Percentiles rank a stretch among this genome's conserved stretches.
phyloP scores from a whole-genome alignment of 352 stramenopile species.

The Peronosclerospora sorghi region DNA sequence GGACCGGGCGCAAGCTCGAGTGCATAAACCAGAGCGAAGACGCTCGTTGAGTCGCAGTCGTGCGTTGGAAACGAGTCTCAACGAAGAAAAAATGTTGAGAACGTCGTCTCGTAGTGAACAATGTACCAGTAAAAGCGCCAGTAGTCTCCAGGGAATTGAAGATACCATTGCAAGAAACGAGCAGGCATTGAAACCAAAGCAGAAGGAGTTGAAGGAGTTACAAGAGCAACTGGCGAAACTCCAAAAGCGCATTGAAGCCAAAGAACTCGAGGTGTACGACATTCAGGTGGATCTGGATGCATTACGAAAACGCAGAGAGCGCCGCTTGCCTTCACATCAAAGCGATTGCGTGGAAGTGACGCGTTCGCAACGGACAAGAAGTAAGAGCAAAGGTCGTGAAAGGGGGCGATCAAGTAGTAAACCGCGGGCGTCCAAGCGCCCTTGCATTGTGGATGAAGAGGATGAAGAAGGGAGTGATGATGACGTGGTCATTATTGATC shows the following conservation, averaged over 20 bases:
- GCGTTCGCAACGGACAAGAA: slow-evolving; percentile 13
- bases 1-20: not conserved
- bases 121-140: slow-evolving; percentile 16
- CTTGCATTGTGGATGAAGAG: slow-evolving; percentile 56
- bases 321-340: slow-evolving; percentile 11
- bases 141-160: slow-evolving; percentile 33
- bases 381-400: slow-evolving; percentile 10
- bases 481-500: slow-evolving; percentile 45
- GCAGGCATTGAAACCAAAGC: slow-evolving; percentile 29
- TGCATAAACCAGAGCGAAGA: slow-evolving; percentile 3
- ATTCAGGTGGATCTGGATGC: slow-evolving; percentile 51
- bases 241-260: slow-evolving; percentile 28
- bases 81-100: slow-evolving; percentile 8
- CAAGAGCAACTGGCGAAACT: slow-evolving; percentile 26
- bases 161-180: slow-evolving; percentile 34
- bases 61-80: slow-evolving; percentile 5
- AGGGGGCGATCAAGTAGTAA: slow-evolving; percentile 24
- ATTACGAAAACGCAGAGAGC: slow-evolving; percentile 41
- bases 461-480: slow-evolving; percentile 37
- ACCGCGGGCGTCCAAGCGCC: slow-evolving; percentile 34
- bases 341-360: slow-evolving; percentile 4
- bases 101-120: slow-evolving; percentile 1
- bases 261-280: slow-evolving; percentile 58
- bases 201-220: slow-evolving; percentile 33
- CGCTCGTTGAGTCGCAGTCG: slow-evolving; percentile 15